Evolutionary conservation across 768 basidiomycete genomes (phyloP), one percentile per base, ranked within the genome.

Genomic region (Rubroboletus pulcherrimus): DNA sequence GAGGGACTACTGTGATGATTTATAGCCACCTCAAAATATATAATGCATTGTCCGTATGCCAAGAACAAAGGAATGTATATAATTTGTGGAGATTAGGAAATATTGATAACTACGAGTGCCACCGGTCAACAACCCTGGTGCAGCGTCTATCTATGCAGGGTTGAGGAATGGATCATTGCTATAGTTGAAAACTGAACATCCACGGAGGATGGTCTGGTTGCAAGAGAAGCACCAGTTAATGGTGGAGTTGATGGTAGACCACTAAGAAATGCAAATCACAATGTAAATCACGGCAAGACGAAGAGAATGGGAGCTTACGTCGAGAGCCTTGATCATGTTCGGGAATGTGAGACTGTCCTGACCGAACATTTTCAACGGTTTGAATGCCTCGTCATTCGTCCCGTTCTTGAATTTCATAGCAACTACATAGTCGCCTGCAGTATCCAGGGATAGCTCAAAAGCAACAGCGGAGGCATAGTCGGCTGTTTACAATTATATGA

Each of bases 351-450:
- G 56, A 42, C 26, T 71, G 33, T 69, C 37, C 34, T 63, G 56
- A 47, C 83, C 86, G 64, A 89, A 91, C 73, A 87, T 84, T 61
- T 87, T 79, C 64, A 90, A 68, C 42, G 83, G 79, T 53, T 77
- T 68, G 76, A 87, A 87, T 58, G 71, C 73, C 17, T 74, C 72
- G 51, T 77, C 66, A 9, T 52, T 43, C 26, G 90, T 89, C 31
- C 89, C 89, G 67, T 92, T 92, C 79, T 83, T 86, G 80, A 91
- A 90, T 71, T 81, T 85, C 81, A 91, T 77, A 60, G 89, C 83
- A 64, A 92, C 86, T 44, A 84, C 79, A 58, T 82, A 77, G 51
- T 90, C 83, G 33, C 86, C 86, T n/a, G 83, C 78, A 51, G 78
- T 77, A 26, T 82, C 80, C 49, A 82, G 77, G 37, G 64, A 72